Conservation (phyloP, 140 eudicot genomes). For the Stevia rebaudiana region DNA sequence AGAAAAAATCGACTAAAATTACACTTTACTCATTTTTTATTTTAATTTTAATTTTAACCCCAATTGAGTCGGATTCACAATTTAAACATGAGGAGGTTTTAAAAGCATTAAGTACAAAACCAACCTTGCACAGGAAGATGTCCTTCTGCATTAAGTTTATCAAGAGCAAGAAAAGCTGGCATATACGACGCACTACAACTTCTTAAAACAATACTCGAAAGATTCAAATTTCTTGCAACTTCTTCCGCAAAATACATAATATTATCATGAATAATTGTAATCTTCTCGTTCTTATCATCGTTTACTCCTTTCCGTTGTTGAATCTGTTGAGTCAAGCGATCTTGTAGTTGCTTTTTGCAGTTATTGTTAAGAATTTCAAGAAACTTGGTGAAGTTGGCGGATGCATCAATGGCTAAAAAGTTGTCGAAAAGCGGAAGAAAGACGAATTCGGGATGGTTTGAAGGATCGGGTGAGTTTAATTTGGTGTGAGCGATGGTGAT, state of each 20-base stretch:
- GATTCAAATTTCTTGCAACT: slow-evolving; percentile 30
- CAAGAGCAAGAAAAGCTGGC: slow-evolving; percentile 27
- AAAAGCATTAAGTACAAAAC: neutral
- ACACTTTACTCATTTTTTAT: no score
- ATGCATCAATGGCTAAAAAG: slow-evolving; percentile 22
- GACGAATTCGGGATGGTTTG: slow-evolving; percentile 35
- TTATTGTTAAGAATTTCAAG: slow-evolving; percentile 21
- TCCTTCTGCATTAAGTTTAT: slow-evolving; percentile 26
- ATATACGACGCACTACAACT: slow-evolving; percentile 25
- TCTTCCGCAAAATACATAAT: slow-evolving; percentile 30
- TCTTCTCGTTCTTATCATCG: neutral
- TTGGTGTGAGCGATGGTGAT: slow-evolving; percentile 43
- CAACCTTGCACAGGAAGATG: slow-evolving; percentile 31
- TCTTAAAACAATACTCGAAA: slow-evolving; percentile 34
- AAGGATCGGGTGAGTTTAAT: slow-evolving; percentile 37
- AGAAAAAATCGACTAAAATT: no score
- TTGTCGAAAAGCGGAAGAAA: slow-evolving; percentile 30
- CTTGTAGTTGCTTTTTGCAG: slow-evolving; percentile 27
- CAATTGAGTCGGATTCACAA: no score
- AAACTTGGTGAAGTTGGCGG: slow-evolving; percentile 18
- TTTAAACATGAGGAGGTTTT: no score
- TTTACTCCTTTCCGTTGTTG: neutral
- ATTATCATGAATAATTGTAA: slow-evolving; percentile 36
- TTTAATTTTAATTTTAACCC: no score
- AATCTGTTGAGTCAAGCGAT: slow-evolving; percentile 20